Evolutionary conservation across 1,284 basidiomycete genomes (phyloP), one percentile per base, ranked within the genome.

Genomic region (Pisolithus thermaeus): DNA sequence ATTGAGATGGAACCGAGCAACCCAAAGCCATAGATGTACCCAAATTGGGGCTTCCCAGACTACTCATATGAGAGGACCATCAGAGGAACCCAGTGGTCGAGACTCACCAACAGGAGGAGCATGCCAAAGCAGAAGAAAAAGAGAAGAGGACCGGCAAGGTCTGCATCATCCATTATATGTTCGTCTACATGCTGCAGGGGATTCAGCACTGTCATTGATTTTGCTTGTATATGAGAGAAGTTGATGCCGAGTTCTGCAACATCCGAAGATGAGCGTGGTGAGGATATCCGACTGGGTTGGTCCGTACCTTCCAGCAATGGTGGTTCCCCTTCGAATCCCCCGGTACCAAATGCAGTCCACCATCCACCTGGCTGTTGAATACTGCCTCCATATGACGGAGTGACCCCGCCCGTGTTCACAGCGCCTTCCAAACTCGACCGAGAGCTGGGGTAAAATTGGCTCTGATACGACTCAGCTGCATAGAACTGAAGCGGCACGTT

Each of bases 91-190:
- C 27, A 44, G 45, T 14, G n/a, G 18, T 6, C 16, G n/a, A 23
- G 3, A 83, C 92, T 64, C 58, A 96, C 94, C 56, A 97, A 81
- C 45, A 97, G 79, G 5, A 97, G 78, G 64, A 90, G 92, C 47
- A 88, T 87, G 14, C 87, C 96, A 69, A 99, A 98, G 63, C 92
- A 92, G 65, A 92, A 91, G 65, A 88, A 88, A 73, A 98, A 98
- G 12, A 98, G 81, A 42, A 99, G 80, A 6, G 97, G 97, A 0
- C 97, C 97, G 8, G 96, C 95, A 27, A 99, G 79, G 71, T 99
- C 97, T 39, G 96, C 94, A 65, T 99, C 97, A 70, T 99, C 97
- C 97, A 99, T 99, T 61, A 99, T 97, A 61, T 84, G 89, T 56
- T 91, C 90, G 61, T 99, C 91, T 52, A 97, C 85, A 53, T 78